Conservation (phyloP, 2,329 filamentous ascomycete genomes). For the Tolypocladium capitatum region DNA sequence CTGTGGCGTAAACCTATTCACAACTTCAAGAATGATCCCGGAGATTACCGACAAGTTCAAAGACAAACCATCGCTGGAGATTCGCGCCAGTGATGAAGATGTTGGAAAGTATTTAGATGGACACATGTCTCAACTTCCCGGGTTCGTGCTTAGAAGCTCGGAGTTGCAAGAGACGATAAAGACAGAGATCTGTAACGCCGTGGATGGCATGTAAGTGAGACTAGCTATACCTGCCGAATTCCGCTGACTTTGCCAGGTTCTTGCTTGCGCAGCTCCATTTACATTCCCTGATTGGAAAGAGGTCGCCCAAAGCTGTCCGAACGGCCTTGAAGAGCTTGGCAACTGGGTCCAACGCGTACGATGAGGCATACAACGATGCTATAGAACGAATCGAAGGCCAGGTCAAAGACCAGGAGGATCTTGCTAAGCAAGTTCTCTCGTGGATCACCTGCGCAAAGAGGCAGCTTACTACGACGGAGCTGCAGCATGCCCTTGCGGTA, state of each 20-base stretch:
- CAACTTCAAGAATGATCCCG: too few species aligned
- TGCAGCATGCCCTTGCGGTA: constrained; percentile 25
- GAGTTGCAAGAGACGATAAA: too few species aligned
- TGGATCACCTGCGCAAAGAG: too few species aligned
- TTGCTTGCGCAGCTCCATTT: constrained; percentile 9
- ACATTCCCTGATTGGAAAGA: constrained; percentile 7
- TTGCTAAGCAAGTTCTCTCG: constrained; percentile 24
- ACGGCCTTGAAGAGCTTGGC: constrained; percentile 17
- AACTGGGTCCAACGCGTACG: constrained; percentile 17
- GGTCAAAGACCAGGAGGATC: neutral
- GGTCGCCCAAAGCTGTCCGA: constrained; percentile 18
- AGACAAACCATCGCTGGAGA: too few species aligned
- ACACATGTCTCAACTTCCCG: too few species aligned
- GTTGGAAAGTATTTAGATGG: too few species aligned
- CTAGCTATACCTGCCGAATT: neutral
- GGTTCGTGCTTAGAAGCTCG: too few species aligned
- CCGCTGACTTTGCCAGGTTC: constrained; percentile 5
- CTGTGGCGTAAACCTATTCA: too few species aligned
- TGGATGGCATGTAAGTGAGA: neutral
- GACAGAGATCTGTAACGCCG: too few species aligned
- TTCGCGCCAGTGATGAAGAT: too few species aligned
- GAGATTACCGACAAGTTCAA: too few species aligned
- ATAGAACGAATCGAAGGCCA: constrained; percentile 30
- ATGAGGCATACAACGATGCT: constrained; percentile 25
- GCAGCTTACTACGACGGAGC: too few species aligned